phyloP scores from a whole-genome alignment of 257 asterid genomes.

The Penstemon newberryi region DNA sequence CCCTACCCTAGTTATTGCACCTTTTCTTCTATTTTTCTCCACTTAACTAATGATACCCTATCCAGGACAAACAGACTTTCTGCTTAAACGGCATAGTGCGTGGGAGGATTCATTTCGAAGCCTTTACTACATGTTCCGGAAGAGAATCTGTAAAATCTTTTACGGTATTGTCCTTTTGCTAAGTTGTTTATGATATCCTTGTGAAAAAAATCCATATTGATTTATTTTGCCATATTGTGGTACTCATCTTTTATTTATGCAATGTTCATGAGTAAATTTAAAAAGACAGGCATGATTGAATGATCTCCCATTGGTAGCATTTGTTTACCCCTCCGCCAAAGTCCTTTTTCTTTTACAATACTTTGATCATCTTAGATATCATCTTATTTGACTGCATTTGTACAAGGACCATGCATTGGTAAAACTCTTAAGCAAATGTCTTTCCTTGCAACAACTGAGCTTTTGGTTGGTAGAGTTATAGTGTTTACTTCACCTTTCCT shows the following conservation, averaged over 20 bases:
- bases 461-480: not conserved
- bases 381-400: not conserved
- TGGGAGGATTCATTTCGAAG: slow-evolving; percentile 94
- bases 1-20: slow-evolving; percentile 18
- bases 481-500: slow-evolving; percentile 10
- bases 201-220: slow-evolving; percentile 4
- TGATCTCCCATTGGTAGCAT: not conserved
- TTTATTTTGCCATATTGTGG: slow-evolving; percentile 11
- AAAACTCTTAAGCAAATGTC: slow-evolving; percentile 6
- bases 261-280: slow-evolving; percentile 13
- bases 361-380: not conserved
- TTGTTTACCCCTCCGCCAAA: not conserved
- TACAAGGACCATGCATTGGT: not conserved
- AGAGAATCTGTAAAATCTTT: slow-evolving; percentile 67
- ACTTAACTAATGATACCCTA: slow-evolving; percentile 24
- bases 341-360: not conserved
- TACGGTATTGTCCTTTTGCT: slow-evolving; percentile 57
- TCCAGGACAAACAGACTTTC: slow-evolving; percentile 70
- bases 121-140: slow-evolving; percentile 89
- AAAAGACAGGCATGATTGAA: not conserved
- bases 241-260: not conserved
- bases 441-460: slow-evolving; percentile 18
- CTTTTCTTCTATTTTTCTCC: slow-evolving; percentile 16
- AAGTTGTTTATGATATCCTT: slow-evolving; percentile 8
- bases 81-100: slow-evolving; percentile 68